Base-by-base conservation (phyloP, 768 basidiomycete species). In the Leucocoprinus leucothites region DNA sequence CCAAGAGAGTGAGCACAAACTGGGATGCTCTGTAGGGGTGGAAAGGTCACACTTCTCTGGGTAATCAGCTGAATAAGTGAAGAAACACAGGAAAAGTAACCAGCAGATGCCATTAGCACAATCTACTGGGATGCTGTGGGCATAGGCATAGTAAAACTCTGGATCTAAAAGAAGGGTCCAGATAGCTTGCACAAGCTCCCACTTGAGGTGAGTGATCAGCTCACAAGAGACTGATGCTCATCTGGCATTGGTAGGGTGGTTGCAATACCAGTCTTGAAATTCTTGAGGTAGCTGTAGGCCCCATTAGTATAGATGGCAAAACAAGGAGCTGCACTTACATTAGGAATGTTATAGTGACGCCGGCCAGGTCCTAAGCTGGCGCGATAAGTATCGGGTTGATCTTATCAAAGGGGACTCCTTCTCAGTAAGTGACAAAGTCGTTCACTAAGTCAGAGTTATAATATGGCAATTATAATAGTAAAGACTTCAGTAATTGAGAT, bases 21-120 rank as follows among this genome's bases (percentile, higher is more conserved):
- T 9, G 3, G 13, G 16, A 48, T 34, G 31, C 9, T 2, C 14
- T 51, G 3, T 28, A 28, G 11, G 35, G 24, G 13, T 19, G 14
- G 19, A 19, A 7, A 58, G 31, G 11, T 5, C 68, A 54, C 56
- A 77, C 74, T 74, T 74, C 51, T 76, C 74, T 5, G 71, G 73
- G 57, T 75, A 76, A 60, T 74, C 72, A 0, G 71, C 69, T 1
- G 71, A 68, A 54, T 73, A 72, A 0, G 64, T 69, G 46, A 74
- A 67, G 22, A 75, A 51, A 0, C 65, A 61, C 9, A 69, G 71
- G 58, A 64, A 75, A 9, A 75, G 51, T 2, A 61, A 61, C 1
- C 71, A 64, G 9, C 34, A 13, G 6, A 73, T 58, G 0, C 68
- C 67, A 64, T 74, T 72, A 9, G 25, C 22, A 46, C 67, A 74